phyloP scores from a whole-genome alignment of 2,329 filamentous ascomycete genomes.

The Claviceps africana region DNA sequence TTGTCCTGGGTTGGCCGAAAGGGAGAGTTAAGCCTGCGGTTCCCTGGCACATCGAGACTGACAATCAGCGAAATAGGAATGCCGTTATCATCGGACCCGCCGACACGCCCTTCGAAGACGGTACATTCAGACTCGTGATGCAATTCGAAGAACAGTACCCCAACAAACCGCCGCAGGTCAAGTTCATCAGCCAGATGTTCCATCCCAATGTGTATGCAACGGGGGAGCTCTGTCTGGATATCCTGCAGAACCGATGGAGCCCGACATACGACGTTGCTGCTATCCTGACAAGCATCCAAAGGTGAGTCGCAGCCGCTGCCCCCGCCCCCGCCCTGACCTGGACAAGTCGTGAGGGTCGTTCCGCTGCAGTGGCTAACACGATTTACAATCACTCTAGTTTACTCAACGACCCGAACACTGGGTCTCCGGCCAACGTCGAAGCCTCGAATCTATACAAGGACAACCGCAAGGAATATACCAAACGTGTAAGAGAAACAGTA shows the following conservation, averaged over 20 bases:
- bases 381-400: conserved; percentile 41
- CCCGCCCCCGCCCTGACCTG: neutral
- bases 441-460: conserved; percentile 98
- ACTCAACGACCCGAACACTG: conserved; percentile 96
- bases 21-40: neutral
- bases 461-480: conserved; percentile 90
- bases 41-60: conserved; percentile 4
- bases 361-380: too few species aligned
- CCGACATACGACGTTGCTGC: conserved; percentile 97
- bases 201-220: conserved; percentile 97
- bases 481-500: conserved; percentile 87
- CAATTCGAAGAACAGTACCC: conserved; percentile 98
- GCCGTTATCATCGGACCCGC: conserved; percentile 95
- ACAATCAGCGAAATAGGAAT: conserved; percentile 50
- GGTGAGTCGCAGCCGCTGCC: conserved; percentile 33
- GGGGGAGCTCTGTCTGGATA: conserved; percentile 90
- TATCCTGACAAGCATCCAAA: conserved; percentile 94
- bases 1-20: neutral
- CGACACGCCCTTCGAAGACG: conserved; percentile 96
- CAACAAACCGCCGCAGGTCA: conserved; percentile 94
- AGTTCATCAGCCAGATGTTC: conserved; percentile 99
- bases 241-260: conserved; percentile 95
- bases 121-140: conserved; percentile 95
- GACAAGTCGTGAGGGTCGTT: neutral
- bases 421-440: conserved; percentile 92